Evolutionary conservation across 2,329 filamentous ascomycete species (phyloP).

Genomic region (Fusarium sp.): DNA sequence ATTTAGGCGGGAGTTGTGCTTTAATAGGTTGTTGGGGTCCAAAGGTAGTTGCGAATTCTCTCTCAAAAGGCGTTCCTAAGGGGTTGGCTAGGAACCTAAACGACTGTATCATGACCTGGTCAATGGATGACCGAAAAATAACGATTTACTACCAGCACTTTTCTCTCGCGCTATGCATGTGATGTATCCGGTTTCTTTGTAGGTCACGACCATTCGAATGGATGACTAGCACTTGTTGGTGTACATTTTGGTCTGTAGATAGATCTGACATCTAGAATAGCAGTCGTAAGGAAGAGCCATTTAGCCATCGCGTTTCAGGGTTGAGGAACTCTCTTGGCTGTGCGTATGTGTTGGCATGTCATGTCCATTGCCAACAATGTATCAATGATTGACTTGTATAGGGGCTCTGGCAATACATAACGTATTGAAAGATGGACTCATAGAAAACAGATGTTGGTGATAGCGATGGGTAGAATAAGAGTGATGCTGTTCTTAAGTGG

Average conservation of each 20-base stretch:
- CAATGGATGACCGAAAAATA: conserved; percentile 33
- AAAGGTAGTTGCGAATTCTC: conserved; percentile 16
- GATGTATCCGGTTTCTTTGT: neutral
- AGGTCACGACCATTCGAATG: neutral
- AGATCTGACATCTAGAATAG: neutral
- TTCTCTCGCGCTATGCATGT: neutral
- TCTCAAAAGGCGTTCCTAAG: conserved; percentile 41
- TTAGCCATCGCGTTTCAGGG: neutral
- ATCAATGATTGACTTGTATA: neutral
- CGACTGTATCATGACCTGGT: conserved; percentile 37
- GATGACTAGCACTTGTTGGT: neutral
- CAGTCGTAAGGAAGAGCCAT: neutral
- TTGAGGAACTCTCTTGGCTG: neutral
- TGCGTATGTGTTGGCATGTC: neutral
- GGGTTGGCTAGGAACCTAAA: conserved; percentile 41
- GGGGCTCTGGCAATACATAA: neutral
- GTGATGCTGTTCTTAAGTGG: neutral
- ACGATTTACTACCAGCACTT: conserved; percentile 28
- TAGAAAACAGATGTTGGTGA: neutral
- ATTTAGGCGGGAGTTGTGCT: conserved; percentile 47
- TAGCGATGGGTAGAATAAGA: neutral
- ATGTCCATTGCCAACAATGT: neutral
- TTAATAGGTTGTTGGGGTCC: conserved; percentile 12
- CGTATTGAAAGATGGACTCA: neutral
- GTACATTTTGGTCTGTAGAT: neutral